phyloP scores from a whole-genome alignment of 306 rosid species.

The Vachellia collinsii region DNA sequence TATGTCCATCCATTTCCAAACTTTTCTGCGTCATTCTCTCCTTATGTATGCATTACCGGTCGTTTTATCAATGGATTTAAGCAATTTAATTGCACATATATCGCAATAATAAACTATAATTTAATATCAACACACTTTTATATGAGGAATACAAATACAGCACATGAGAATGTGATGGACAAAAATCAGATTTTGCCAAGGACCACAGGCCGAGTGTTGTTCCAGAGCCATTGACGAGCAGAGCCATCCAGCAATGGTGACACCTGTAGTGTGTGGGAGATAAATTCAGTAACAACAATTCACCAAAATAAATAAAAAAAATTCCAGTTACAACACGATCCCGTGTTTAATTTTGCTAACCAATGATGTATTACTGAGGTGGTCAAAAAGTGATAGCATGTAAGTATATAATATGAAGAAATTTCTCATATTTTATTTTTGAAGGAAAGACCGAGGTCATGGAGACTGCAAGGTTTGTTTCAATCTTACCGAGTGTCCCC shows the following conservation, averaged over 20 bases:
- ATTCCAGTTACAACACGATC: slow-evolving; percentile 26
- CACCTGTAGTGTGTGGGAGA: slow-evolving; percentile 61
- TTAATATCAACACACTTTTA: neutral
- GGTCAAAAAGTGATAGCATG: slow-evolving; percentile 1
- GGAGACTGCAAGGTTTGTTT: neutral
- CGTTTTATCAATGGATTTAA: neutral
- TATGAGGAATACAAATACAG: neutral
- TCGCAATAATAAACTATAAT: neutral
- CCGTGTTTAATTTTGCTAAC: neutral
- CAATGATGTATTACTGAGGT: neutral
- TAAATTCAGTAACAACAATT: slow-evolving; percentile 22
- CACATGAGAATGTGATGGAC: slow-evolving; percentile 20
- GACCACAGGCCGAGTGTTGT: slow-evolving; percentile 69
- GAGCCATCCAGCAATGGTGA: slow-evolving; percentile 81
- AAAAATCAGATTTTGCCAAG: slow-evolving; percentile 36
- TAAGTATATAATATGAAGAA: neutral
- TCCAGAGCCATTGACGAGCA: slow-evolving; percentile 86
- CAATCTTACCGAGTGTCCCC: neutral
- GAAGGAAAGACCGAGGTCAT: slow-evolving; percentile 18
- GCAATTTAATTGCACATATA: neutral
- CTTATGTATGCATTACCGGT: neutral
- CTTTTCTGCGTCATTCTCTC: neutral
- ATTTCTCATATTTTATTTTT: slow-evolving; percentile 6
- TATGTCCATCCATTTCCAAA: neutral
- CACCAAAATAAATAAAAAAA: too few relatives aligned